Evolutionary conservation across 352 stramenopile genomes (phyloP).

Genomic region (Blastocystis sp.): DNA sequence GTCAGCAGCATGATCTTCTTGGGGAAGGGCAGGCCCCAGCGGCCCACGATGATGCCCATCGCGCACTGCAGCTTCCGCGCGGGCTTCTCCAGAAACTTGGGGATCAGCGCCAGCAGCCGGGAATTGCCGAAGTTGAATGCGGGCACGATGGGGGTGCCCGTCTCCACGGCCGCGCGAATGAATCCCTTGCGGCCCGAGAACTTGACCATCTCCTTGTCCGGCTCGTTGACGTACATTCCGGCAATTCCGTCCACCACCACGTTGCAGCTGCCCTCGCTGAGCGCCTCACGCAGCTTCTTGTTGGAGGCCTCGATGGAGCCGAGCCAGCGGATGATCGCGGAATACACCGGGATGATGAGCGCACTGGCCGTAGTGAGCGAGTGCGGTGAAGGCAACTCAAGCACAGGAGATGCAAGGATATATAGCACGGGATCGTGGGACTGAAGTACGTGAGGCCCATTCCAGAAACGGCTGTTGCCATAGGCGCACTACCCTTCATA

Average conservation of each 20-base stretch:
- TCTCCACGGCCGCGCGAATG: conserved; percentile 56
- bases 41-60: conserved; percentile 54
- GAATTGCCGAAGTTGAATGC: conserved; percentile 58
- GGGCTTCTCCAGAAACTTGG: conserved; percentile 40
- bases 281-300: conserved; percentile 31
- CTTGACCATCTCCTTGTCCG: conserved; percentile 61
- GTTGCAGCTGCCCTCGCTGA: conserved; percentile 15
- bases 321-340: conserved; percentile 32
- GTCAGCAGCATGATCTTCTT: conserved; percentile 38
- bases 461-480: conserved; percentile 31
- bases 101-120: conserved; percentile 4
- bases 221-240: conserved; percentile 65
- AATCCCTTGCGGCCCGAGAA: conserved; percentile 58
- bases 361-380: conserved; percentile 46
- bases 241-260: conserved; percentile 66
- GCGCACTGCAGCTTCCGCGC: conserved; percentile 38
- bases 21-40: conserved; percentile 22
- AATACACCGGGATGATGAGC: conserved; percentile 50
- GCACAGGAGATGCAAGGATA: background rate
- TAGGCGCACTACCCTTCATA: background rate
- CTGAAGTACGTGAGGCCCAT: conserved; percentile 49
- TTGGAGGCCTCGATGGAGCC: conserved; percentile 41
- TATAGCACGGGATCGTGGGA: conserved; percentile 35
- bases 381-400: conserved; percentile 17
- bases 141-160: conserved; percentile 21